Evolutionary conservation across 2,329 filamentous ascomycete genomes (phyloP).

Genomic region (Arthroderma sp.): DNA sequence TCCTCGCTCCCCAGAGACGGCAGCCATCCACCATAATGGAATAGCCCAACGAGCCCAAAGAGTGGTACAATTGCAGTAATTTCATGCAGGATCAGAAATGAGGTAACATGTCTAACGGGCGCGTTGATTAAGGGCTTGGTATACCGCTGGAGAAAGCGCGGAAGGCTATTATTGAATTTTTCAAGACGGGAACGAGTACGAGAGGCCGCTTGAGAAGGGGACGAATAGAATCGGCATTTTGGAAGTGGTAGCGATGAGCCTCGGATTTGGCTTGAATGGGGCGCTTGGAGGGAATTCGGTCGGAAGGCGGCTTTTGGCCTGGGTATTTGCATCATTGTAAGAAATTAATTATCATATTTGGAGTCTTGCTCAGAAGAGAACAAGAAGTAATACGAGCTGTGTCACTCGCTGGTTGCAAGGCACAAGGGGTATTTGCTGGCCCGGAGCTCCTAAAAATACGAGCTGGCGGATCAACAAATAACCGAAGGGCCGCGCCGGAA

Average conservation of each 20-base stretch:
- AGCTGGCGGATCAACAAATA: no score
- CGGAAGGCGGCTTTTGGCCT: no score
- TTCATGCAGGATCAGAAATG: slow-evolving; percentile 86
- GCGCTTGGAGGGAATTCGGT: no score
- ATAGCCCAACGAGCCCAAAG: slow-evolving; percentile 57
- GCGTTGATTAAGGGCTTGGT: slow-evolving; percentile 58
- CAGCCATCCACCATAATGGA: slow-evolving; percentile 68
- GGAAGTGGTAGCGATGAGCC: background rate
- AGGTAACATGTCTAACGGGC: slow-evolving; percentile 67
- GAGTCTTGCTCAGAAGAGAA: no score
- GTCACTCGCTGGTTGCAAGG: no score
- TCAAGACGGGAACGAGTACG: slow-evolving; percentile 19
- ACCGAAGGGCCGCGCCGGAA: no score
- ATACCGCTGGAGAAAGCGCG: slow-evolving; percentile 54
- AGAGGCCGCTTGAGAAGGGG: background rate
- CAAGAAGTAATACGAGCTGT: no score
- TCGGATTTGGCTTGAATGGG: no score
- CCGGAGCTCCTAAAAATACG: no score
- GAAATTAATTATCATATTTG: no score
- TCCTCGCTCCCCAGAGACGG: slow-evolving; percentile 39
- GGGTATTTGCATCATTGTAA: no score
- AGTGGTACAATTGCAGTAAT: slow-evolving; percentile 75
- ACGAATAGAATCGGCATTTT: slow-evolving; percentile 2
- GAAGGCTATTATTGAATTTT: slow-evolving; percentile 39
- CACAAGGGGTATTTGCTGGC: no score